phyloP scores from a whole-genome alignment of 2,329 filamentous ascomycete genomes.

The Phialophora chinensis region DNA sequence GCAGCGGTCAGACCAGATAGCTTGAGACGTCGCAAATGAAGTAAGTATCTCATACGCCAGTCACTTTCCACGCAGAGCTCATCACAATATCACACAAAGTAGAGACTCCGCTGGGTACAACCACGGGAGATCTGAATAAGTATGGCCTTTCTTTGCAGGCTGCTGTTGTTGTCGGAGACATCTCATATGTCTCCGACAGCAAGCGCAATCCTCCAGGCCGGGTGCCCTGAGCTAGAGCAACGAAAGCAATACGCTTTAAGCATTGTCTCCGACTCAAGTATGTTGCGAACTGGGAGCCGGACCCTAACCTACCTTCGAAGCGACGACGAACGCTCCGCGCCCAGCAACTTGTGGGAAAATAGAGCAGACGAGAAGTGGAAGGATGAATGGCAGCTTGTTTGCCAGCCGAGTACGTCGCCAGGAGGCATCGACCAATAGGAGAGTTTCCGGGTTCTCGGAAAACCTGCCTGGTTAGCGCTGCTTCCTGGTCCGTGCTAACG shows the following conservation, averaged over 20 bases:
- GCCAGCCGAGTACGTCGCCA: background rate
- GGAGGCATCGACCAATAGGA: slow-evolving; percentile 8
- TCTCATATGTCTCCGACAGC: slow-evolving; percentile 10
- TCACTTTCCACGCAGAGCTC: background rate
- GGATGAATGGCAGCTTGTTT: background rate
- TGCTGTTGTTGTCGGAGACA: slow-evolving; percentile 8
- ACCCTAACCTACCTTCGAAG: background rate
- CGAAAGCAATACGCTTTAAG: background rate
- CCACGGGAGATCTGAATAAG: background rate
- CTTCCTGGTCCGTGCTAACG: too few species aligned
- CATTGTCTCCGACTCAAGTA: background rate
- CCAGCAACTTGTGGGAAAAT: background rate
- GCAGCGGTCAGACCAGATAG: background rate
- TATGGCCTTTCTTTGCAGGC: background rate
- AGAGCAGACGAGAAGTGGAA: background rate
- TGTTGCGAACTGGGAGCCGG: background rate
- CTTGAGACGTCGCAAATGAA: background rate
- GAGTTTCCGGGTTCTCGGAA: background rate
- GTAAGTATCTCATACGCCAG: background rate
- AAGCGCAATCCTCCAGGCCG: background rate
- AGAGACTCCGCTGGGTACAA: background rate
- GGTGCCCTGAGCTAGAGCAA: slow-evolving; percentile 1
- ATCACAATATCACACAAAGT: background rate
- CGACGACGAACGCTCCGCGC: background rate
- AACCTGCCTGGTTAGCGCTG: background rate